These are phyloP conservation scores for Fusarium nematophilum DNA, from an alignment of 2,329 filamentous ascomycete species.

Conservation along the genomic window DNA sequence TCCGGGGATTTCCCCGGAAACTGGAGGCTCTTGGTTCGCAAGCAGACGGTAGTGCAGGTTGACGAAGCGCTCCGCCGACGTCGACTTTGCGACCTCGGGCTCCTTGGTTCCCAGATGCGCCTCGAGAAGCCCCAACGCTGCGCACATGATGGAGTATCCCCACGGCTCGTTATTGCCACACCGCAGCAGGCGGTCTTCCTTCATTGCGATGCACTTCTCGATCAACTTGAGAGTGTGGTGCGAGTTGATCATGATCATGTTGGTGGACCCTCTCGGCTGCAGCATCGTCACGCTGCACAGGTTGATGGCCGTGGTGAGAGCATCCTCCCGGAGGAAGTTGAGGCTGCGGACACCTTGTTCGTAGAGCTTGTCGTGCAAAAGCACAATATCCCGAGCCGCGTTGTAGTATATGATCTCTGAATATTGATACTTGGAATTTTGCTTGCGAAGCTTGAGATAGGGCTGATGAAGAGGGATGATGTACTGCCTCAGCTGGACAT, in stretches of 20 bases:
- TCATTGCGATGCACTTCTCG: constrained; percentile 70
- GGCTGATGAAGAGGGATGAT: constrained; percentile 71
- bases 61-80: constrained; percentile 69
- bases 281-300: constrained; percentile 71
- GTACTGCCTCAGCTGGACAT: constrained; percentile 71
- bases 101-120: constrained; percentile 69
- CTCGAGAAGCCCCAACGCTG: constrained; percentile 68
- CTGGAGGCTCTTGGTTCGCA: constrained; percentile 63
- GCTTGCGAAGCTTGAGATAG: constrained; percentile 68
- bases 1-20: constrained; percentile 46
- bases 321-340: constrained; percentile 70
- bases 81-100: constrained; percentile 66
- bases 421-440: constrained; percentile 71
- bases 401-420: constrained; percentile 74
- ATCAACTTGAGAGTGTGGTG: constrained; percentile 70
- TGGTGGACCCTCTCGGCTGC: constrained; percentile 68
- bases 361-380: constrained; percentile 70
- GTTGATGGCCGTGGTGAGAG: constrained; percentile 69
- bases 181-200: constrained; percentile 69
- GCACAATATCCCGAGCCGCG: constrained; percentile 69
- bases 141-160: constrained; percentile 73
- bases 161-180: constrained; percentile 73
- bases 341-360: constrained; percentile 68
- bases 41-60: constrained; percentile 68
- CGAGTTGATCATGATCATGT: constrained; percentile 72